Base-by-base conservation (phyloP, 192 early-diverging fungal genomes). In the Borealophlyctis nickersoniae region DNA sequence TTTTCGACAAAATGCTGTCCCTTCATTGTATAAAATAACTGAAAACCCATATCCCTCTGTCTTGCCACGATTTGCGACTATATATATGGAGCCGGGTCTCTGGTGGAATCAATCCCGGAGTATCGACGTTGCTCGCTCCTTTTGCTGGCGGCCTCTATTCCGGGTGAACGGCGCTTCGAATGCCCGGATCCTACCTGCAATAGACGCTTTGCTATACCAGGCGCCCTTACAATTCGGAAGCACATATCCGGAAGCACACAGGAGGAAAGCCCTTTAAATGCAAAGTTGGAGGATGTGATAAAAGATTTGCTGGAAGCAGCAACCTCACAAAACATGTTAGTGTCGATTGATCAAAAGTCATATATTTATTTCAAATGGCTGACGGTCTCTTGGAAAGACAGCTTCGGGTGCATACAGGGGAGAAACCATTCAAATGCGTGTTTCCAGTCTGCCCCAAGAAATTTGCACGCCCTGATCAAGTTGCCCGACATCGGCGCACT, bases 401-500 rank as follows among this genome's bases (percentile, higher is more conserved):
- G 62, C 79, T 88, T 58, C 86, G 91, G 54, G 90, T 90, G 16
- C 94, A 96, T 68, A 93, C 91, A 4, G 90, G 91, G 33, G 86
- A 86, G 61, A 90, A 88, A 62, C 94, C 94, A 24, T 93, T 90
- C 67, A 76, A 75, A 34, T 96, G 94, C 70, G 76, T 79, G 0
- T 78, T 87, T 22, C 24, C 57, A 4, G 75, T 76, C 26, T 96
- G 93, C 62, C 82, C 79, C 56, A 90, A 90, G 75, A 81, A 83
- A 7, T 96, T 96, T 71, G 88, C 89, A 30, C 86, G 93, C 9
- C 86, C 88, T 2, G 92, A 95, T 62, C 89, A 94, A 65, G 67
- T 71, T 48, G 56, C 69, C 4, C 56, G 69, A 26, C 69, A 71
- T 71, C 62, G 60, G 14, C 26, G 53, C 27, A 66, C 34, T 19